These are phyloP conservation scores for Mercurialis annua DNA, from an alignment of 345 rosid species.

Conservation along the genomic window DNA sequence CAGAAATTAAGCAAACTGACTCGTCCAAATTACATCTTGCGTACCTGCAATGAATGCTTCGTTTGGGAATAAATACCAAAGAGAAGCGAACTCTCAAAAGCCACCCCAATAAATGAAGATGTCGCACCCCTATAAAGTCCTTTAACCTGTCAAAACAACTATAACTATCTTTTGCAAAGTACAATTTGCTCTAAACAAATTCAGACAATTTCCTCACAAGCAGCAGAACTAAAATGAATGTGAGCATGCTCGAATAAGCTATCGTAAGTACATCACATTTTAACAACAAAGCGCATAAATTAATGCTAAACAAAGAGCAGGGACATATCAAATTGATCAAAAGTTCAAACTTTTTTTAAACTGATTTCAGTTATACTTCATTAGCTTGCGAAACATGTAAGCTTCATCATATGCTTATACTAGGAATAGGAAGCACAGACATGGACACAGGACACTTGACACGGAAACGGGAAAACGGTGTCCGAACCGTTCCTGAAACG, in stretches of 20 bases:
- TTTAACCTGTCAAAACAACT: slow-evolving; percentile 52
- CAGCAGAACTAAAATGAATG: neutral
- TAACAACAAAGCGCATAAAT: neutral
- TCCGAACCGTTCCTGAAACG: too few relatives aligned
- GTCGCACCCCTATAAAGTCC: slow-evolving; percentile 92
- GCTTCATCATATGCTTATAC: neutral
- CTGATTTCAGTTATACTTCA: neutral
- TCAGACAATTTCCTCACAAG: neutral
- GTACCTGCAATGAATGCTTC: slow-evolving; percentile 71
- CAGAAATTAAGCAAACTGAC: slow-evolving; percentile 8
- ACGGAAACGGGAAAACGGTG: too few relatives aligned
- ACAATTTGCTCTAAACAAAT: neutral
- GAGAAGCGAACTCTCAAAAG: slow-evolving; percentile 86
- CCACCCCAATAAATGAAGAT: slow-evolving; percentile 83
- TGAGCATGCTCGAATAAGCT: neutral
- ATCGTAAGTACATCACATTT: neutral
- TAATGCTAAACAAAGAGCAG: neutral
- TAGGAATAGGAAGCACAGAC: neutral
- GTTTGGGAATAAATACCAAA: slow-evolving; percentile 95
- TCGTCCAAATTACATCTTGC: slow-evolving; percentile 16
- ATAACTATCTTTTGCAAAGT: slow-evolving; percentile 1
- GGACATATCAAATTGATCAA: neutral
- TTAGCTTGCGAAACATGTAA: neutral
- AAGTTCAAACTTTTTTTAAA: neutral
- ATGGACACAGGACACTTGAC: too few relatives aligned